These are phyloP conservation scores for Pseudonitzschia multiseries DNA, from an alignment of 108 stramenopile species.

Conservation along the genomic window DNA sequence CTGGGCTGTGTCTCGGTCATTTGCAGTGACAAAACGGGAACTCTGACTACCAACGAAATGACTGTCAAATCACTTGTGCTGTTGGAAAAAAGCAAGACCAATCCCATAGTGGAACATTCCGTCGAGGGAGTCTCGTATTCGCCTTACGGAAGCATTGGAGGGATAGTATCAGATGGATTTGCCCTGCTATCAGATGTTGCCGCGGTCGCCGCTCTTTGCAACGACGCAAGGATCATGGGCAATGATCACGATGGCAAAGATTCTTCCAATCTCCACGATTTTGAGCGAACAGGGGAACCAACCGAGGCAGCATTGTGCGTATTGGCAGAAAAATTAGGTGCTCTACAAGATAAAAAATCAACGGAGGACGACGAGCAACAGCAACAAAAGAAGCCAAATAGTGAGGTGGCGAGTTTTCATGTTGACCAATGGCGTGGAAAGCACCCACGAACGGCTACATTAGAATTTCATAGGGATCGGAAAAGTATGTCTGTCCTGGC, in stretches of 20 bases:
- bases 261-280: constrained; percentile 20
- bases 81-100: constrained; percentile 39
- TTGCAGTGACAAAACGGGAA: constrained; percentile 98
- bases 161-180: constrained; percentile 40
- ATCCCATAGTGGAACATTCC: constrained; percentile 50
- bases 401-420: constrained; percentile 57
- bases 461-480: constrained; percentile 92
- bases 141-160: constrained; percentile 68
- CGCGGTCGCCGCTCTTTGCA: constrained; percentile 79
- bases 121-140: constrained; percentile 80
- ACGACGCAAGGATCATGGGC: constrained; percentile 82
- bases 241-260: constrained; percentile 42
- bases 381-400: neutral
- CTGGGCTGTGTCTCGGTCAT: constrained; percentile 94
- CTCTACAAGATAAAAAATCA: constrained; percentile 9
- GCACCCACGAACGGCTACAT: constrained; percentile 80
- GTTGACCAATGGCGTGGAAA: constrained; percentile 61
- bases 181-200: constrained; percentile 63
- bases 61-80: constrained; percentile 86
- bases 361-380: neutral
- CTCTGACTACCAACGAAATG: constrained; percentile 98
- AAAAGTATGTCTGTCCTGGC: constrained; percentile 54
- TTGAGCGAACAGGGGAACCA: constrained; percentile 91
- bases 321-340: constrained; percentile 90
- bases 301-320: constrained; percentile 96